phyloP scores from a whole-genome alignment of 805 yeast species.

The Tetrapisispora nanseiensis region DNA sequence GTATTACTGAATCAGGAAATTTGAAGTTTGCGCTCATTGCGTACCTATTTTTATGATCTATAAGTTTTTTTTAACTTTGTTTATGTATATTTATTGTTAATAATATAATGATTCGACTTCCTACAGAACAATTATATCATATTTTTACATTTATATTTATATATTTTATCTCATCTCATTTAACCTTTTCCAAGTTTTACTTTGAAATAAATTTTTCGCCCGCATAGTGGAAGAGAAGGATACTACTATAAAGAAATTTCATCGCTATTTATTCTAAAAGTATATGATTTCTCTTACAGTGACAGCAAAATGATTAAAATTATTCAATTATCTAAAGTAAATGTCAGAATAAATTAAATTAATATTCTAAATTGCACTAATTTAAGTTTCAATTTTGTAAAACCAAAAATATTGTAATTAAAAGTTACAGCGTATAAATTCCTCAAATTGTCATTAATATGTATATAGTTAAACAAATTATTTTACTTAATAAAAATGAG shows the following conservation, averaged over 20 bases:
- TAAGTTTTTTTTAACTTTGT: neutral
- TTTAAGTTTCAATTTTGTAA: too few species aligned
- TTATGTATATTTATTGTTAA: neutral
- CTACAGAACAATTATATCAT: too few species aligned
- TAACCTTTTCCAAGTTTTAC: neutral
- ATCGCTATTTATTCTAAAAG: too few species aligned
- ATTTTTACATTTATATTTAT: neutral
- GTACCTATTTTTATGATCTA: neutral
- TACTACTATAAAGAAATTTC: neutral
- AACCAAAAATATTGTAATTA: too few species aligned
- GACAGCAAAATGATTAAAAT: too few species aligned
- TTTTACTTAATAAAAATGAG: slow-evolving; percentile 59
- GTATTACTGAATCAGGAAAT: slow-evolving; percentile 46
- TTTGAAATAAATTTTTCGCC: neutral
- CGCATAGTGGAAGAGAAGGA: neutral
- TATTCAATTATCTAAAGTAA: too few species aligned
- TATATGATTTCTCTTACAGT: too few species aligned
- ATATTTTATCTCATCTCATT: neutral
- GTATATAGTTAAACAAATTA: neutral
- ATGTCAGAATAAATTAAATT: too few species aligned
- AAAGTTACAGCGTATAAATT: too few species aligned
- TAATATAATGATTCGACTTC: too few species aligned
- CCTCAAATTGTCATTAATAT: too few species aligned
- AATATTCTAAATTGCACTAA: too few species aligned
- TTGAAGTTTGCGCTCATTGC: slow-evolving; percentile 4